These are phyloP conservation scores for Pulveroboletus sp. DNA, from an alignment of 768 basidiomycete genomes.

Conservation along the genomic window DNA sequence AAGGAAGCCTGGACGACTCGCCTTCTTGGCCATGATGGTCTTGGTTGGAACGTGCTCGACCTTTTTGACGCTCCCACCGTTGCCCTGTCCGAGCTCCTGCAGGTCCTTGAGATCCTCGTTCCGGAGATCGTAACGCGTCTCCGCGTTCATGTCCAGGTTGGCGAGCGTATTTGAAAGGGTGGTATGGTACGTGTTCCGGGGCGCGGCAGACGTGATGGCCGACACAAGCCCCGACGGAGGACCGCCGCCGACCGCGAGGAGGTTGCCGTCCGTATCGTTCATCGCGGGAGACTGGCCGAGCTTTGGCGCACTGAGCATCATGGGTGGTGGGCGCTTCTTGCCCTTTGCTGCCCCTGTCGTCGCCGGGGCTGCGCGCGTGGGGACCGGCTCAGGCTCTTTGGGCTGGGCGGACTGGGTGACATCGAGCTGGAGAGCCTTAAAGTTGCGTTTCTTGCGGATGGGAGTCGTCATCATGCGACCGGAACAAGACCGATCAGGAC, in stretches of 20 bases:
- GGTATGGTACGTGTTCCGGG: constrained; percentile 72
- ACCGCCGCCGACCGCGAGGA: constrained; percentile 45
- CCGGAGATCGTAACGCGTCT: constrained; percentile 79
- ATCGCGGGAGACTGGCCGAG: constrained; percentile 37
- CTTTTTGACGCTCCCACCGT: constrained; percentile 96
- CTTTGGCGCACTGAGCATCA: constrained; percentile 74
- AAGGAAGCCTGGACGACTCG: constrained; percentile 32
- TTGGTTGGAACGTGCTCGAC: constrained; percentile 90
- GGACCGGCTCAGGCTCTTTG: constrained; percentile 40
- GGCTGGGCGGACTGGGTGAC: constrained; percentile 44
- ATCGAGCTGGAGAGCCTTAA: constrained; percentile 78
- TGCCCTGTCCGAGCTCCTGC: constrained; percentile 90
- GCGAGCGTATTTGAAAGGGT: constrained; percentile 81
- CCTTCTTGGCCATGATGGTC: constrained; percentile 98
- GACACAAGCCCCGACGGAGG: constrained; percentile 52
- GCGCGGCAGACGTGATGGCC: constrained; percentile 47
- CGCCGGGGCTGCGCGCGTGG: constrained; percentile 45
- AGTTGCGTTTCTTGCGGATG: constrained; percentile 88
- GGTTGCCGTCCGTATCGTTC: constrained; percentile 35
- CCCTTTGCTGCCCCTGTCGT: constrained; percentile 38
- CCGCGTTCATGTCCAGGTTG: constrained; percentile 79
- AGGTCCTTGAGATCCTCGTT: constrained; percentile 90
- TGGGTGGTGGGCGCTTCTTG: constrained; percentile 79
- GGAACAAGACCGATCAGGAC: constrained; percentile 2
- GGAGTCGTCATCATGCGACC: constrained; percentile 44